phyloP scores from a whole-genome alignment of 345 rosid genomes.

The Lumnitzera littorea region DNA sequence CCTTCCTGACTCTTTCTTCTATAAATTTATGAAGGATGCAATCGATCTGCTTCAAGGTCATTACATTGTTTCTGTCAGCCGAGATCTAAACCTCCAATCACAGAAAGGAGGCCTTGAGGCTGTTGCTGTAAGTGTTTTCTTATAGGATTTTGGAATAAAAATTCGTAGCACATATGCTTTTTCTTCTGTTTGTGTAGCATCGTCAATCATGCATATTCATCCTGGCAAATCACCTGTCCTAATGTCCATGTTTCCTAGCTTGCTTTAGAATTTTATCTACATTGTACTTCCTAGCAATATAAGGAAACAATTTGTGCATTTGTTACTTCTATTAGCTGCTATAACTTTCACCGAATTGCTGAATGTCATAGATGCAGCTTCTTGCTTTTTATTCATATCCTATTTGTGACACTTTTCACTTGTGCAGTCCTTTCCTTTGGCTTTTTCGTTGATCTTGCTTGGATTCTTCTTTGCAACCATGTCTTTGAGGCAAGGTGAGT shows the following conservation, averaged over 20 bases:
- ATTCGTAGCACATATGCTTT: neutral
- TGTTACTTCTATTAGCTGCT: too few species aligned
- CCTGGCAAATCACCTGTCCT: too few species aligned
- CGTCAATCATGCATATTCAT: too few species aligned
- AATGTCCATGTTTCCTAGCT: too few species aligned
- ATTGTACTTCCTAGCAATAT: too few species aligned
- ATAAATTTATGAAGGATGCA: constrained; percentile 45
- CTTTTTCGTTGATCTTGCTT: constrained; percentile 44
- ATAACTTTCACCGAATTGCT: neutral
- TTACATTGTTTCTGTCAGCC: constrained; percentile 70
- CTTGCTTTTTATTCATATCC: neutral
- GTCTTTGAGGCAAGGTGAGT: constrained; percentile 73
- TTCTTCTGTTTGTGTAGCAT: too few species aligned
- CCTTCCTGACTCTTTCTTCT: neutral
- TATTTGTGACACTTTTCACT: neutral
- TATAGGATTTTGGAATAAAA: neutral
- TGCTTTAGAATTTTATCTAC: too few species aligned
- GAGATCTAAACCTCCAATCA: constrained; percentile 55
- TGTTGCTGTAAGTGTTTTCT: constrained; percentile 59
- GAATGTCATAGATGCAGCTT: neutral
- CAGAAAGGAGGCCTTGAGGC: constrained; percentile 62
- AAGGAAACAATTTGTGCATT: too few species aligned
- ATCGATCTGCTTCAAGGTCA: constrained; percentile 90
- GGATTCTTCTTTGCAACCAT: constrained; percentile 52
- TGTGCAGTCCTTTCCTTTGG: constrained; percentile 74